These are phyloP conservation scores for Tolypocladium album DNA, from an alignment of 2,329 filamentous ascomycete species.

Conservation along the genomic window DNA sequence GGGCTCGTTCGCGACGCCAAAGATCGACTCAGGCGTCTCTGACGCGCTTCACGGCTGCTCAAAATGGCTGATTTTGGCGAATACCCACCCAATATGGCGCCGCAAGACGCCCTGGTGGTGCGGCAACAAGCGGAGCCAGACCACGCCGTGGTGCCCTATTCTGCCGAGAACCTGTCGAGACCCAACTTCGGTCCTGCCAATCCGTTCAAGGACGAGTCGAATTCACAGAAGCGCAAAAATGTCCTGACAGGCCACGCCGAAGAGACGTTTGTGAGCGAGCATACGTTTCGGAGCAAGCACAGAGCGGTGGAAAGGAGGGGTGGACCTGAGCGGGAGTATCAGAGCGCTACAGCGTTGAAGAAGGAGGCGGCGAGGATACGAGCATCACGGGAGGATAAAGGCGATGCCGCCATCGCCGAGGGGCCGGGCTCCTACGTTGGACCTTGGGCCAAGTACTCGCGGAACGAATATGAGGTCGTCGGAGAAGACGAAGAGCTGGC, in stretches of 20 bases:
- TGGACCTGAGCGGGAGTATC: slow-evolving; percentile 44
- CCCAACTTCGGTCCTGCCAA: slow-evolving; percentile 60
- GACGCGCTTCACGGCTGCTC: not conserved
- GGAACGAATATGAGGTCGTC: slow-evolving; percentile 63
- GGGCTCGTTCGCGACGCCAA: not conserved
- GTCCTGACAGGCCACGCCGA: slow-evolving; percentile 77
- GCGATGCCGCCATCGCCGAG: slow-evolving; percentile 72
- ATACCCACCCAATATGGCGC: slow-evolving; percentile 56
- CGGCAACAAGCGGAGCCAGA: slow-evolving; percentile 42
- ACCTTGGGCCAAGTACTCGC: slow-evolving; percentile 81
- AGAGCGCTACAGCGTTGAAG: slow-evolving; percentile 50
- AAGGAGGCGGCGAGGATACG: slow-evolving; percentile 58
- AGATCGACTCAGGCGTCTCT: not conserved
- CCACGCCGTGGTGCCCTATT: slow-evolving; percentile 53
- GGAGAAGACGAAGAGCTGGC: slow-evolving; percentile 65
- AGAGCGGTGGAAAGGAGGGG: slow-evolving; percentile 65
- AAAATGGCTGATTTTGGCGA: slow-evolving; percentile 51
- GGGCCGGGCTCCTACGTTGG: slow-evolving; percentile 84
- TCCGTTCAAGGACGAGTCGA: slow-evolving; percentile 58
- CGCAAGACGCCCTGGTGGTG: slow-evolving; percentile 51
- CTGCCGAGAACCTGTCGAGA: slow-evolving; percentile 61
- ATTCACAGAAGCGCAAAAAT: slow-evolving; percentile 63
- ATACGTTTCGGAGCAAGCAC: slow-evolving; percentile 81
- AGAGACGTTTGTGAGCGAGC: slow-evolving; percentile 81
- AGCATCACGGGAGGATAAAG: slow-evolving; percentile 73